A percentile compares a stretch with the other conserved stretches of the same genome.
Conservation (phyloP, 176 grass and related monocot species). For the Cenchrus fungigraminus region DNA sequence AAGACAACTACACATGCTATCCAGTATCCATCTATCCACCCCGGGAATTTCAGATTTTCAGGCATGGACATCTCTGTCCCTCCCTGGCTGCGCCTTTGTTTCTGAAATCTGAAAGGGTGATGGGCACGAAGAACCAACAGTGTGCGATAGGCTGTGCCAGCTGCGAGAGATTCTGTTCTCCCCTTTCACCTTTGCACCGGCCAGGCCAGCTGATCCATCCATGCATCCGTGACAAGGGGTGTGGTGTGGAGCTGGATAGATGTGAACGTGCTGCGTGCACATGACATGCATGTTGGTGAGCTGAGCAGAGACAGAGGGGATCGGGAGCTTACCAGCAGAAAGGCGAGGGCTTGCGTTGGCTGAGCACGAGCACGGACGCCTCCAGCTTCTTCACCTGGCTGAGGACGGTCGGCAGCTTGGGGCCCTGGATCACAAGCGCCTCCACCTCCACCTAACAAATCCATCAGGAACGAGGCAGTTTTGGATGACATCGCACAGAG, state of each 20-base stretch:
- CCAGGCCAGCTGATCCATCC: neutral
- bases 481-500: constrained; percentile 17
- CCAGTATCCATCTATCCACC: no score
- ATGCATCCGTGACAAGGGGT: constrained; percentile 11
- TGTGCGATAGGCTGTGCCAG: constrained; percentile 26
- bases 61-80: neutral
- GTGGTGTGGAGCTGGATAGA: neutral
- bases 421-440: constrained; percentile 77
- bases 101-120: constrained; percentile 29
- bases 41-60: neutral
- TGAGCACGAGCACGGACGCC: constrained; percentile 75
- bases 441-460: constrained; percentile 76
- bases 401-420: constrained; percentile 69
- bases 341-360: constrained; percentile 67
- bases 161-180: constrained; percentile 33
- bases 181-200: neutral
- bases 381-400: constrained; percentile 93
- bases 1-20: neutral
- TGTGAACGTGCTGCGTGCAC: constrained; percentile 17
- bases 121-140: neutral
- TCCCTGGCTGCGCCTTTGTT: neutral
- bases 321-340: constrained; percentile 65
- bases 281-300: constrained; percentile 9
- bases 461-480: neutral
- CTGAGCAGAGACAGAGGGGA: neutral